These are phyloP conservation scores for Cucumis cinereus DNA, from an alignment of 306 rosid species.

Conservation along the genomic window DNA sequence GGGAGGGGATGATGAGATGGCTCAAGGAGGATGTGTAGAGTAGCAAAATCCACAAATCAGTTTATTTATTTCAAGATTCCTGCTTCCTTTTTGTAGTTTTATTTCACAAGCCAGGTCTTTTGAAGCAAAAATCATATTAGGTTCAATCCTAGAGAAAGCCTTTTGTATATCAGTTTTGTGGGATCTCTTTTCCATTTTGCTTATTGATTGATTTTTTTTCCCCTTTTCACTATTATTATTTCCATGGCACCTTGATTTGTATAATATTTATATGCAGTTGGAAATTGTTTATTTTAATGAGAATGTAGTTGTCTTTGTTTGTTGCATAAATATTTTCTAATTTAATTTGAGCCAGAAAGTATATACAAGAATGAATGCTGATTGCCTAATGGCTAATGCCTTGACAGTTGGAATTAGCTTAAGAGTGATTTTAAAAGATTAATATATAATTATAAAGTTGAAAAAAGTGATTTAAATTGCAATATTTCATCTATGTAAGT, in stretches of 20 bases:
- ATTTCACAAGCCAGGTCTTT: neutral
- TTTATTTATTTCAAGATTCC: neutral
- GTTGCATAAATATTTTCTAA: neutral
- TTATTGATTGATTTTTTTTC: neutral
- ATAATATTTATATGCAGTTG: neutral
- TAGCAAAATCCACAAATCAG: neutral
- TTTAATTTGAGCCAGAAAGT: neutral
- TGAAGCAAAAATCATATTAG: neutral
- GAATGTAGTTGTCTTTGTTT: neutral
- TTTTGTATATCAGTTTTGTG: conserved; percentile 1
- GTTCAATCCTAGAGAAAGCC: neutral
- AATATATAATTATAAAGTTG: no score
- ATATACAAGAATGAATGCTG: neutral
- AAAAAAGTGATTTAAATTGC: no score
- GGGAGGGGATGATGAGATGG: neutral
- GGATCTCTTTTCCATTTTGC: neutral
- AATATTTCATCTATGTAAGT: no score
- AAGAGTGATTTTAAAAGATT: no score
- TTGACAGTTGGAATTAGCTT: no score
- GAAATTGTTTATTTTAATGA: neutral
- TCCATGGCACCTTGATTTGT: neutral
- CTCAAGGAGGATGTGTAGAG: neutral
- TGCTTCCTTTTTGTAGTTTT: neutral
- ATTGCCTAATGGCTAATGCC: no score
- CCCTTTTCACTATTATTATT: neutral